A percentile compares a stretch with the other conserved stretches of the same genome.
Evolutionary conservation across 805 yeast species (phyloP).

Genomic region (Candida sphagnicola): DNA sequence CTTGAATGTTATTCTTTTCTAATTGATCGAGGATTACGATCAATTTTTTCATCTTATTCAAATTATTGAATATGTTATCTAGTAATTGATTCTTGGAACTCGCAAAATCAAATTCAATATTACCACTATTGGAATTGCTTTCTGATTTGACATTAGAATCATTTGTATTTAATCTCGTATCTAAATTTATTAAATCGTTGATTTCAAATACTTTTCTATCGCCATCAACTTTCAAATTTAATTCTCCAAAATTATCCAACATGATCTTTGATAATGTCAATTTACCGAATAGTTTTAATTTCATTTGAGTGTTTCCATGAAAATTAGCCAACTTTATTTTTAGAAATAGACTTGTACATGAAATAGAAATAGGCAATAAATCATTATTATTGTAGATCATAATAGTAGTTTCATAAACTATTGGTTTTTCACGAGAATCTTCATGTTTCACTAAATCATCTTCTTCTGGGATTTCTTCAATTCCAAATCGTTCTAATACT

Average conservation of each 20-base stretch:
- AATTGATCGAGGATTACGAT: conserved; percentile 33
- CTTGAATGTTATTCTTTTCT: conserved; percentile 20
- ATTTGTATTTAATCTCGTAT: conserved; percentile 18
- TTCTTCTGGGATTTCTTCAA: conserved; percentile 6
- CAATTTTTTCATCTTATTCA: conserved; percentile 28
- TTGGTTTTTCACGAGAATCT: conserved; percentile 6
- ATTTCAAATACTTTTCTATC: conserved; percentile 25
- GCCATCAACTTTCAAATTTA: conserved; percentile 18
- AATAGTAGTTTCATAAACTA: conserved; percentile 20
- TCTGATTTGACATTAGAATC: conserved; percentile 1
- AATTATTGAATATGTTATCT: conserved; percentile 22
- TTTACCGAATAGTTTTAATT: conserved; percentile 22
- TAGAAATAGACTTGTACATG: conserved; percentile 30
- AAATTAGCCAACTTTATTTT: conserved; percentile 21
- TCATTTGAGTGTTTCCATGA: conserved; percentile 19
- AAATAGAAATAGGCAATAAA: conserved; percentile 29
- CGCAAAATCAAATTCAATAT: conserved; percentile 3
- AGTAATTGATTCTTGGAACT: conserved; percentile 14
- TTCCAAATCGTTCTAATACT: conserved; percentile 16
- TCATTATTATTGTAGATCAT: conserved; percentile 21
- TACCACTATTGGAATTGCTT: neutral
- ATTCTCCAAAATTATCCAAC: conserved; percentile 14
- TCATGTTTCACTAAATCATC: conserved; percentile 1
- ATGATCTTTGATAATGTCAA: conserved; percentile 20
- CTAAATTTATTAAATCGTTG: conserved; percentile 22